A percentile compares a stretch with the other conserved stretches of the same genome.
These are phyloP conservation scores for Cladophialophora carrionii DNA, from an alignment of 2,329 filamentous ascomycete genomes.

Conservation along the genomic window DNA sequence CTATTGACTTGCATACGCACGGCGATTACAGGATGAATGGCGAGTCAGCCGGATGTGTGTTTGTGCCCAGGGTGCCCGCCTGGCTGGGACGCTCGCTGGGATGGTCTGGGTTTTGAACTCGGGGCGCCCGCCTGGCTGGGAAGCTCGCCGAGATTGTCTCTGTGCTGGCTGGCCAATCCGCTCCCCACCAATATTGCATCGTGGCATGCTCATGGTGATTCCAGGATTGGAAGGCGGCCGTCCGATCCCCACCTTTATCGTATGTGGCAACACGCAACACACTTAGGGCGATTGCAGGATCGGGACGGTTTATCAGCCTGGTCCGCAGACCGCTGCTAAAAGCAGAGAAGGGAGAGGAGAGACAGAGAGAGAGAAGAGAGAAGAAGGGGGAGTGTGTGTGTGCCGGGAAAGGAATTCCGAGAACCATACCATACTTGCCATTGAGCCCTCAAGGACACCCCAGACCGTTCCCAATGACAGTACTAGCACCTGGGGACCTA, in stretches of 20 bases:
- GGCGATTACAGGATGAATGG: background rate
- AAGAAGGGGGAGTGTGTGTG: background rate
- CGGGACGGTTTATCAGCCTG: background rate
- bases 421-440: slow-evolving; percentile 1
- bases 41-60: background rate
- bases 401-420: background rate
- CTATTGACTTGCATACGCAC: background rate
- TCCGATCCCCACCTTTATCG: background rate
- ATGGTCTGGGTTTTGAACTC: background rate
- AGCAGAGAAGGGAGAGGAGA: background rate
- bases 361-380: background rate
- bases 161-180: background rate
- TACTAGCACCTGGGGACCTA: background rate
- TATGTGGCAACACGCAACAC: background rate
- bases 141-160: background rate
- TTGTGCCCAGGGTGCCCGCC: background rate
- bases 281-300: slow-evolving; percentile 1
- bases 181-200: slow-evolving; percentile 1
- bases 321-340: background rate
- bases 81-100: background rate
- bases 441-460: background rate
- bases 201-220: slow-evolving; percentile 1
- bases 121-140: background rate
- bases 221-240: background rate
- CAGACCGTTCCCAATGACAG: background rate